These are phyloP conservation scores for Lactarius hatsudake DNA, from an alignment of 768 basidiomycete genomes.

Conservation along the genomic window DNA sequence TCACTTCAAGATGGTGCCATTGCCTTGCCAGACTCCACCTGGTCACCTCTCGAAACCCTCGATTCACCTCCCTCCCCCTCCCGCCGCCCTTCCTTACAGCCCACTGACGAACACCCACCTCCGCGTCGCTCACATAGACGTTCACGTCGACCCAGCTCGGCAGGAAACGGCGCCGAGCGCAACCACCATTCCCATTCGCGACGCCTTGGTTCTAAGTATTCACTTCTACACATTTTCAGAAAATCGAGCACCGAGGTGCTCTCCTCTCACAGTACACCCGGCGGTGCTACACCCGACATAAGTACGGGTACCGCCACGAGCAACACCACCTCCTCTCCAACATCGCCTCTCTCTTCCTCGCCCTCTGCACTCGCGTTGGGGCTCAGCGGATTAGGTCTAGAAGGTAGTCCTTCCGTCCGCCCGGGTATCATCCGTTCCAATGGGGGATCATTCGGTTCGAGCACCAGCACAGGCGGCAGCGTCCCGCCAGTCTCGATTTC, in stretches of 20 bases:
- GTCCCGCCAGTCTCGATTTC: slow-evolving; percentile 1
- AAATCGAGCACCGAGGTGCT: slow-evolving; percentile 44
- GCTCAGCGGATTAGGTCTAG: slow-evolving; percentile 13
- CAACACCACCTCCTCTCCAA: slow-evolving; percentile 19
- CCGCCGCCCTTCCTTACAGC: slow-evolving; percentile 18
- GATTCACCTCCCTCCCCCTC: slow-evolving; percentile 2
- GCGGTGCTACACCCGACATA: slow-evolving; percentile 12
- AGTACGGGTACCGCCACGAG: slow-evolving; percentile 8
- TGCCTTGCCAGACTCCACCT: slow-evolving; percentile 7
- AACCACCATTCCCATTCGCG: slow-evolving; percentile 45
- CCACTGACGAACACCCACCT: slow-evolving; percentile 27
- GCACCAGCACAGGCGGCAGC: not conserved
- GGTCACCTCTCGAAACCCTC: slow-evolving; percentile 18
- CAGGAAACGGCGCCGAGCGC: slow-evolving; percentile 50
- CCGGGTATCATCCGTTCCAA: slow-evolving; percentile 42
- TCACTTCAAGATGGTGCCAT: slow-evolving; percentile 14
- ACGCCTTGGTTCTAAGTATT: slow-evolving; percentile 67
- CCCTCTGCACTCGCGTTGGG: slow-evolving; percentile 10
- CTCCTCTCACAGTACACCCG: slow-evolving; percentile 24
- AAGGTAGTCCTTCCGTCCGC: slow-evolving; percentile 35
- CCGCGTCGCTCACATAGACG: slow-evolving; percentile 32
- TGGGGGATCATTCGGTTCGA: slow-evolving; percentile 35
- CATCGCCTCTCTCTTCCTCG: slow-evolving; percentile 22
- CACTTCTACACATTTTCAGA: slow-evolving; percentile 71
- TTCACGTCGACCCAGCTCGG: slow-evolving; percentile 63